A percentile compares a stretch with the other conserved stretches of the same genome.
Evolutionary conservation across 2,329 filamentous ascomycete genomes (phyloP).

Genomic region (Nothophoma quercina): DNA sequence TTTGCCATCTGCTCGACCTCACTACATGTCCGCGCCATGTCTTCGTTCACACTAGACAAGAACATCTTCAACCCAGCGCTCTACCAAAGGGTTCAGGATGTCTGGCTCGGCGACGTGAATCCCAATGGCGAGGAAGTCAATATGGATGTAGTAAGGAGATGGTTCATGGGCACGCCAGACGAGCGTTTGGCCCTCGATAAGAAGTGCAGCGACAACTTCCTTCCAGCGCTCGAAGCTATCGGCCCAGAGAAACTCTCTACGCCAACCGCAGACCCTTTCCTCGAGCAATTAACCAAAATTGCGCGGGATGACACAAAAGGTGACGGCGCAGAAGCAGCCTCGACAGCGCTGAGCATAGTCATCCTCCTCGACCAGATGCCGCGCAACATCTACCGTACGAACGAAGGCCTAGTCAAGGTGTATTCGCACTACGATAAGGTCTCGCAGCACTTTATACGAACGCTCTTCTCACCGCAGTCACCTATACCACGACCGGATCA

Average conservation of each 20-base stretch:
- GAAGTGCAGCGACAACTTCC: constrained; percentile 44
- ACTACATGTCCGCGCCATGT: constrained; percentile 34
- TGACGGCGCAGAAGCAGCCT: constrained; percentile 37
- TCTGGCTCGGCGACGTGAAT: constrained; percentile 52
- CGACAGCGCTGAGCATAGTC: constrained; percentile 58
- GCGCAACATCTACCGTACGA: constrained; percentile 66
- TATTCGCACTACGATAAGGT: constrained; percentile 67
- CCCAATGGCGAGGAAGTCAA: constrained; percentile 33
- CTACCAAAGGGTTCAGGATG: constrained; percentile 45
- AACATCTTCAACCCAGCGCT: constrained; percentile 51
- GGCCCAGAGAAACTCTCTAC: constrained; percentile 44
- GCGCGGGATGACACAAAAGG: constrained; percentile 21
- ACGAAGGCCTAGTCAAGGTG: constrained; percentile 52
- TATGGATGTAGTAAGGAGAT: constrained; percentile 39
- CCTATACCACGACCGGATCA: constrained; percentile 36
- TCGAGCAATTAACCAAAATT: constrained; percentile 41
- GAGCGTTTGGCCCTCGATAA: constrained; percentile 49
- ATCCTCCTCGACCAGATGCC: constrained; percentile 70
- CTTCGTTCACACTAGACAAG: constrained; percentile 48
- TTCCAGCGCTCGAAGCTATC: constrained; percentile 48
- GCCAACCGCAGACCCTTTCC: constrained; percentile 48
- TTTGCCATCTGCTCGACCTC: constrained; percentile 7
- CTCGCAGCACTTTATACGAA: constrained; percentile 54
- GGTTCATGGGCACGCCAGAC: constrained; percentile 47
- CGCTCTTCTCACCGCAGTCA: constrained; percentile 42